These are phyloP conservation scores for Colletotrichum siamense DNA, from an alignment of 2,329 filamentous ascomycete genomes.

Conservation along the genomic window DNA sequence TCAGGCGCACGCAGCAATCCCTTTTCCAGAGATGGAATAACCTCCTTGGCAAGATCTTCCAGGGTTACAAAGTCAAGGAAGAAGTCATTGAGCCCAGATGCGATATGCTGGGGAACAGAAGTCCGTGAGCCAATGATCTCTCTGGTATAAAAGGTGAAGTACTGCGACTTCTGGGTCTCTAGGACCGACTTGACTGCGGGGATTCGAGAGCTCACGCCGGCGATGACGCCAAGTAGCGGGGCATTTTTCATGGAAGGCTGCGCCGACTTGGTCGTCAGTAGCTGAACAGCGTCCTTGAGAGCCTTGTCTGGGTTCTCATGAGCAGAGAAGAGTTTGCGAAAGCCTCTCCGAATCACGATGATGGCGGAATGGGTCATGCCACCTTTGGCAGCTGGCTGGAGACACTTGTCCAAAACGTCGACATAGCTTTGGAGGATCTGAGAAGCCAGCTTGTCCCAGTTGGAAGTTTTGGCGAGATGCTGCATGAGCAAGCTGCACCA, in stretches of 20 bases:
- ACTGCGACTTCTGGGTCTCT: constrained; percentile 70
- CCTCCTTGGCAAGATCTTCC: constrained; percentile 76
- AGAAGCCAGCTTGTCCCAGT: constrained; percentile 69
- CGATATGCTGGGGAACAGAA: constrained; percentile 73
- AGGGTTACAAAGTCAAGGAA: constrained; percentile 75
- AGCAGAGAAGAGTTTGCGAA: constrained; percentile 74
- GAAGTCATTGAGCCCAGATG: constrained; percentile 79
- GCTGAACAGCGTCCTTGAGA: constrained; percentile 66
- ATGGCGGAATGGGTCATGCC: constrained; percentile 76
- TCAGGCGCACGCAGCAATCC: constrained; percentile 88
- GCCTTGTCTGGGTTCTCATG: constrained; percentile 63
- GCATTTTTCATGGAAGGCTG: constrained; percentile 73
- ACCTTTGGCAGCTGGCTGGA: constrained; percentile 67
- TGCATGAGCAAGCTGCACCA: constrained; percentile 87
- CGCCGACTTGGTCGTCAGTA: constrained; percentile 71
- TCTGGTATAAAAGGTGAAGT: constrained; percentile 83
- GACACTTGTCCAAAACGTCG: constrained; percentile 77
- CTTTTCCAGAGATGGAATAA: constrained; percentile 87
- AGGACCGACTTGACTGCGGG: constrained; percentile 66
- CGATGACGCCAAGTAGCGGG: constrained; percentile 81
- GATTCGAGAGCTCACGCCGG: constrained; percentile 82
- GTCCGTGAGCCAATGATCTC: constrained; percentile 84
- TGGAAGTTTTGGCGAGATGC: constrained; percentile 64
- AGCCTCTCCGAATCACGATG: constrained; percentile 77
- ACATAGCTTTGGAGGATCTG: constrained; percentile 74